Conservation (phyloP, 129 eudicot species). For the Tanacetum coccineum region DNA sequence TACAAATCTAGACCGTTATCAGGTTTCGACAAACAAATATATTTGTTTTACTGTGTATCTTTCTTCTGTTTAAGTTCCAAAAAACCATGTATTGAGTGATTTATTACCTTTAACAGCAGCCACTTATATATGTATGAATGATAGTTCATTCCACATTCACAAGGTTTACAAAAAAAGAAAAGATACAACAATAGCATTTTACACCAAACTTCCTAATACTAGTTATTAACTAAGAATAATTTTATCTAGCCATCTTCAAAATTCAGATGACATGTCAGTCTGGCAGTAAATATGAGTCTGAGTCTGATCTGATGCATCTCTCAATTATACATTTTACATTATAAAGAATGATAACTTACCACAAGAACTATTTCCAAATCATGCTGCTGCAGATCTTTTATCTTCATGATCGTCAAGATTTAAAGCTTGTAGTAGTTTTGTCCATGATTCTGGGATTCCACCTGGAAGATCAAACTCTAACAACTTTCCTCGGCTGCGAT, state of each 20-base stretch:
- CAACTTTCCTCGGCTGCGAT: constrained; percentile 63
- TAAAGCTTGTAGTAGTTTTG: constrained; percentile 64
- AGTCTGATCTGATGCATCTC: constrained; percentile 12
- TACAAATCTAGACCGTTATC: too few relatives aligned
- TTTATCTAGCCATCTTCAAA: constrained; percentile 23
- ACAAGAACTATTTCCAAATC: constrained; percentile 16
- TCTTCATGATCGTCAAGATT: constrained; percentile 64
- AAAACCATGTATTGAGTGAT: too few relatives aligned
- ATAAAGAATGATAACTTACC: constrained; percentile 47
- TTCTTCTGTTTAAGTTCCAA: too few relatives aligned
- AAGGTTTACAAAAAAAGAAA: not conserved
- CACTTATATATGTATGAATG: not conserved
- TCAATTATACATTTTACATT: constrained; percentile 31
- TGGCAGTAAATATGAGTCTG: constrained; percentile 14
- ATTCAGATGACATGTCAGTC: constrained; percentile 11
- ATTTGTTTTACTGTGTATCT: too few relatives aligned
- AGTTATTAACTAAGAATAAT: constrained; percentile 11
- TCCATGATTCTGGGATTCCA: constrained; percentile 87
- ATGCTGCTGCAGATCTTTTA: constrained; percentile 65
- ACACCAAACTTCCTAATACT: constrained; percentile 26
- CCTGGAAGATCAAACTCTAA: constrained; percentile 91
- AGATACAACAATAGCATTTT: constrained; percentile 9
- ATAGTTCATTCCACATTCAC: not conserved
- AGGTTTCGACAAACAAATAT: too few relatives aligned
- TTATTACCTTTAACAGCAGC: too few relatives aligned